Percentiles rank a stretch among this genome's conserved stretches.
phyloP scores from a whole-genome alignment of 192 early-diverging fungal genomes.

The Coemansia sp. region DNA sequence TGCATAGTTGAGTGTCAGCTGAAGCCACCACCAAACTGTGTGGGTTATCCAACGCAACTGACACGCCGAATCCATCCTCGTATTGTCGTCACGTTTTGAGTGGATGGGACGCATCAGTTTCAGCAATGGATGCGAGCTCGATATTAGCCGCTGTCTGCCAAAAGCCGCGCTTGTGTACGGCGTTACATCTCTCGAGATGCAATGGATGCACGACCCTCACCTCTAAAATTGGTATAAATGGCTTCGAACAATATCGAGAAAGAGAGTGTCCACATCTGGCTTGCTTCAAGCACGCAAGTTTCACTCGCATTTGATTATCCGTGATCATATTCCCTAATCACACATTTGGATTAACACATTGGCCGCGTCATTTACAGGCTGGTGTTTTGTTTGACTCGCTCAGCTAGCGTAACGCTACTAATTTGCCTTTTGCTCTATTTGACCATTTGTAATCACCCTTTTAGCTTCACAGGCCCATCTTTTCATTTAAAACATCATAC shows the following conservation, averaged over 20 bases:
- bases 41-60: neutral
- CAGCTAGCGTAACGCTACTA: no score
- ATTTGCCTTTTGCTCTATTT: neutral
- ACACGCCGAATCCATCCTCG: neutral
- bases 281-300: conserved; percentile 4
- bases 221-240: conserved; percentile 36
- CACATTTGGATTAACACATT: neutral
- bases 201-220: conserved; percentile 46
- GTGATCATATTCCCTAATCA: neutral
- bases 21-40: neutral
- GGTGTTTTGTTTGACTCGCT: neutral
- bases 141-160: neutral
- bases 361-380: conserved; percentile 9
- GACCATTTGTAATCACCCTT: neutral
- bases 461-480: neutral
- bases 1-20: neutral
- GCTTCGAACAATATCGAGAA: conserved; percentile 29
- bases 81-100: neutral
- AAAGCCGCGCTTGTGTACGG: neutral
- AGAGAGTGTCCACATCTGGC: conserved; percentile 8
- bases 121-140: conserved; percentile 12
- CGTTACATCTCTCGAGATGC: neutral
- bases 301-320: neutral
- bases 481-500: neutral
- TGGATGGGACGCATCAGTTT: neutral